Evolutionary conservation across 345 rosid genomes (phyloP), one percentile per base, ranked within the genome.

Genomic region (Rubroshorea leprosula): DNA sequence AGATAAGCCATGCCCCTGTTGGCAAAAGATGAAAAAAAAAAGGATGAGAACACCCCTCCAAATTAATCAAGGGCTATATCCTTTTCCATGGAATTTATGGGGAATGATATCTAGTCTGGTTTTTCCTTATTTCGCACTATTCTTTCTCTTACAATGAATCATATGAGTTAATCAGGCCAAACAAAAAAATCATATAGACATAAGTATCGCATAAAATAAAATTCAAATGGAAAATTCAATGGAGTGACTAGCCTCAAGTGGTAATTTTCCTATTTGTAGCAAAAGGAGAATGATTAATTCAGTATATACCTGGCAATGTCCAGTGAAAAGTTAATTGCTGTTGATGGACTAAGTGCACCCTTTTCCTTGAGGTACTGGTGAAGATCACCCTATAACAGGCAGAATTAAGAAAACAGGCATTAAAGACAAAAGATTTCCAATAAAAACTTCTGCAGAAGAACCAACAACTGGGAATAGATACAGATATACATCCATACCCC

Each of bases 1-100:
- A 93, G 91, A 82, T 85, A 93, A 23, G 99, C 89, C 94, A 93
- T 89, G 63, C 99, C 99, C 73, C 99, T 93, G 88, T 29, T 57
- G 49, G 65, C 57, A 64, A 39, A 50, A 35, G 7, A 4, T 1
- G 12, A 10, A 4, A 6, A 35, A 35, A 35, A 35, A 2, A 8
- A 35, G 12, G 9, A 27, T 27, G 31, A 27, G 12, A 8, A 35
- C 5, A 35, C 12, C 41, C 41, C 41, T 35, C 41, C 41, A 35
- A 13, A 8, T 35, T 35, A 1, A 13, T 6, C 41, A n/a, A n/a
- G n/a, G n/a, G n/a, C n/a, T n/a, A n/a, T n/a, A n/a, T n/a, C n/a
- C n/a, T n/a, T n/a, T n/a, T n/a, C n/a, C n/a, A n/a, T n/a, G n/a
- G n/a, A n/a, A n/a, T n/a, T n/a, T n/a, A n/a, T n/a, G n/a, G n/a